phyloP scores from a whole-genome alignment of 169 alveolate genomes.

The Plasmodium malariae region DNA sequence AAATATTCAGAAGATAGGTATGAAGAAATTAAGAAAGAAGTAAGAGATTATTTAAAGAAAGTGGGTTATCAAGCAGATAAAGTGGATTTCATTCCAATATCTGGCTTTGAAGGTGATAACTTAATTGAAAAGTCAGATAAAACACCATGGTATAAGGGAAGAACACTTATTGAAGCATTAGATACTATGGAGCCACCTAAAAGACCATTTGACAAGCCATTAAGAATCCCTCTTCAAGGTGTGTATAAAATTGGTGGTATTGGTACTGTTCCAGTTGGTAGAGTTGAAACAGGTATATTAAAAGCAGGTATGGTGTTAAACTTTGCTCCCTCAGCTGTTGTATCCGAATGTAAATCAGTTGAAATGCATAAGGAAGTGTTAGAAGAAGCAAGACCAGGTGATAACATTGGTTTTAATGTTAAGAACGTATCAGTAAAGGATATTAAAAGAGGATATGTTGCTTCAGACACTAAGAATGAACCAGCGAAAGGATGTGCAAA shows the following conservation, averaged over 20 bases:
- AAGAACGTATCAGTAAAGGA: conserved; percentile 97
- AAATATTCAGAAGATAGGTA: conserved; percentile 96
- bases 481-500: conserved; percentile 96
- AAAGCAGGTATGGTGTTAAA: conserved; percentile 89
- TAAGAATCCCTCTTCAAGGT: conserved; percentile 97
- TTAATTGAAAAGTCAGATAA: conserved; percentile 95
- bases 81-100: conserved; percentile 97
- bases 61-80: conserved; percentile 98
- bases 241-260: conserved; percentile 99
- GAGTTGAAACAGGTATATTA: conserved; percentile 98
- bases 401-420: conserved; percentile 98
- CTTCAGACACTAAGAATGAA: conserved; percentile 97
- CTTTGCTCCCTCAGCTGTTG: conserved; percentile 96
- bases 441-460: conserved; percentile 96
- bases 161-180: conserved; percentile 96
- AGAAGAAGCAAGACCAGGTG: conserved; percentile 98
- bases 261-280: conserved; percentile 99
- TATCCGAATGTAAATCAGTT: conserved; percentile 97
- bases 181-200: conserved; percentile 97
- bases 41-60: conserved; percentile 95
- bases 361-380: conserved; percentile 99
- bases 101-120: conserved; percentile 99
- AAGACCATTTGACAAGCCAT: conserved; percentile 97
- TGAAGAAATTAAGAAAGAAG: conserved; percentile 97
- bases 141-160: conserved; percentile 99